Conservation (phyloP, 805 yeast genomes). For the Priceomyces castillae region DNA sequence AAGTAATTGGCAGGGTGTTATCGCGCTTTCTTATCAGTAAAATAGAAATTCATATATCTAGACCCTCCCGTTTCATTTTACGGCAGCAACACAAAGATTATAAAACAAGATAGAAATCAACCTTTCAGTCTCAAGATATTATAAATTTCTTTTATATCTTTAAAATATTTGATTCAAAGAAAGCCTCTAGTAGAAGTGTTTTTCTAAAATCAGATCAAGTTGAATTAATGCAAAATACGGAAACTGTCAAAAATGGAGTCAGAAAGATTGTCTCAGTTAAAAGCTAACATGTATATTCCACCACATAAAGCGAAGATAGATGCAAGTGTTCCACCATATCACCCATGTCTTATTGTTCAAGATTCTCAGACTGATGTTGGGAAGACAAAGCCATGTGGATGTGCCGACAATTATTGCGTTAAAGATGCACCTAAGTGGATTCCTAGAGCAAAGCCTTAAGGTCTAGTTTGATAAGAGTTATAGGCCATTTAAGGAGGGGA, state of each 20-base stretch:
- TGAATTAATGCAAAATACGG: neutral
- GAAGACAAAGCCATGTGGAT: slow-evolving; percentile 39
- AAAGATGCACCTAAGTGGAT: slow-evolving; percentile 41
- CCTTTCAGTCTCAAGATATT: no score
- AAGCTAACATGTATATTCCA: slow-evolving; percentile 50
- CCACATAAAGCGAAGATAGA: slow-evolving; percentile 18
- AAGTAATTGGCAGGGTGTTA: neutral
- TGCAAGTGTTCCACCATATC: slow-evolving; percentile 45
- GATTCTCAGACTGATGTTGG: slow-evolving; percentile 50
- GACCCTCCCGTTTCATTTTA: neutral
- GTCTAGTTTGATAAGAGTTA: no score
- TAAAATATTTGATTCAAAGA: no score
- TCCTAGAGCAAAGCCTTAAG: slow-evolving; percentile 23
- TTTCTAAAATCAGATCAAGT: no score
- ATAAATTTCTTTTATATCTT: no score
- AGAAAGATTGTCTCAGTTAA: slow-evolving; percentile 31
- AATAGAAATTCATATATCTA: neutral
- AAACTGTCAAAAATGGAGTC: slow-evolving; percentile 38
- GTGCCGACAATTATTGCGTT: slow-evolving; percentile 40
- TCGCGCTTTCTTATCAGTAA: neutral
- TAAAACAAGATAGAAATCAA: no score
- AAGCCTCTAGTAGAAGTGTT: no score
- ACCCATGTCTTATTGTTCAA: slow-evolving; percentile 57
- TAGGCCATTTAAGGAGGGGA: no score
- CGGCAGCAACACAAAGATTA: no score